phyloP scores from a whole-genome alignment of 1,284 basidiomycete genomes.

The Farysia itapuensis region DNA sequence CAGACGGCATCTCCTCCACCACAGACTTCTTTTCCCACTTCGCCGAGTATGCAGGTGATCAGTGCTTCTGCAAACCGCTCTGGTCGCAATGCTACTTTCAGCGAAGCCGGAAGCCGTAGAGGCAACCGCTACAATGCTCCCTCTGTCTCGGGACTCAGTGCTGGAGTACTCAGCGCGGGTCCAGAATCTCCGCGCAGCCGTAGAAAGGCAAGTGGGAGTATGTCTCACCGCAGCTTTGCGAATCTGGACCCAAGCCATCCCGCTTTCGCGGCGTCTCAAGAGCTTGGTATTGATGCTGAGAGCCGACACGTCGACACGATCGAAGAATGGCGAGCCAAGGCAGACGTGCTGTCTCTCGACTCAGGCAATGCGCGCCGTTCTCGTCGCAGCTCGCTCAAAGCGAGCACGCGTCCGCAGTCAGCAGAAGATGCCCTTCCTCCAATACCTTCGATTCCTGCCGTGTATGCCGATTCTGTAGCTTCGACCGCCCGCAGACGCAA shows the following conservation, averaged over 20 bases:
- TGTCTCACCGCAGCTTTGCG: constrained; percentile 10
- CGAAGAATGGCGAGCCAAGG: constrained; percentile 35
- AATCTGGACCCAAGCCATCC: constrained; percentile 25
- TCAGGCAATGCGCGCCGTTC: constrained; percentile 5
- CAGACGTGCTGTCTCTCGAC: neutral
- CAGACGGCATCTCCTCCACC: constrained; percentile 2
- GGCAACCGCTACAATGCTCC: constrained; percentile 9
- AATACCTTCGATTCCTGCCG: neutral
- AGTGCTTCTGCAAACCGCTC: constrained; percentile 8
- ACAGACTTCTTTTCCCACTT: constrained; percentile 4
- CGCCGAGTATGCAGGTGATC: constrained; percentile 26
- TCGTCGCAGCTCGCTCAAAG: constrained; percentile 8
- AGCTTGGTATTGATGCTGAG: constrained; percentile 24
- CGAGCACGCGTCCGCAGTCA: neutral
- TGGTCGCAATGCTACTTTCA: constrained; percentile 13
- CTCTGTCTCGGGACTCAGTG: constrained; percentile 34
- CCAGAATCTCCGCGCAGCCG: constrained; percentile 23
- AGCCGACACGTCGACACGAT: constrained; percentile 30
- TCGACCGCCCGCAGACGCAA: constrained; percentile 11
- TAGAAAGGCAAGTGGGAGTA: constrained; percentile 14
- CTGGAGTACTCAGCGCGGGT: constrained; percentile 32
- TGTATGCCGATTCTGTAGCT: constrained; percentile 6
- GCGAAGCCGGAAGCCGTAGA: constrained; percentile 29
- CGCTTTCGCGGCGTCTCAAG: constrained; percentile 18
- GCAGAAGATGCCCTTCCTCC: neutral